These are phyloP conservation scores for Fusarium zealandicum DNA, from an alignment of 2,329 filamentous ascomycete genomes.

Conservation along the genomic window DNA sequence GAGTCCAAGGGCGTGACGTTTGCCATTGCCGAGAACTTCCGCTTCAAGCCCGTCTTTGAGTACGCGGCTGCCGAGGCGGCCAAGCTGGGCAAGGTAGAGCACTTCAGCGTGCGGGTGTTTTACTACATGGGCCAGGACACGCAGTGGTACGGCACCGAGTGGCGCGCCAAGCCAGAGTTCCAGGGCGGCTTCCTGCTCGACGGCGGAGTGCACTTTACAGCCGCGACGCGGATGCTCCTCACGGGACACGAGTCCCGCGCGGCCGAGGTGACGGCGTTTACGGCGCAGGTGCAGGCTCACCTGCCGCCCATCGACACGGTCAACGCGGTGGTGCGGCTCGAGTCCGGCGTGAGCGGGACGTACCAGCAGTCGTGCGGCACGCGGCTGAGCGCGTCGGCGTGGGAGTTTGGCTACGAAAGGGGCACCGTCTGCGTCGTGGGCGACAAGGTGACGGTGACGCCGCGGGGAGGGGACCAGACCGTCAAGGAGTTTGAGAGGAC, in stretches of 20 bases:
- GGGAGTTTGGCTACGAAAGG: constrained; percentile 63
- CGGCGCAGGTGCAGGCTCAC: constrained; percentile 60
- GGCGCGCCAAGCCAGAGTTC: constrained; percentile 74
- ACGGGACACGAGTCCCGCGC: constrained; percentile 51
- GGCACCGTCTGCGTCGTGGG: constrained; percentile 60
- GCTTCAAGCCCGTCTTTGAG: constrained; percentile 64
- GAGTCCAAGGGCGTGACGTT: constrained; percentile 51
- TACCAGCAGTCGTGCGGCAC: constrained; percentile 66
- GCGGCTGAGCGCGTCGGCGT: constrained; percentile 60
- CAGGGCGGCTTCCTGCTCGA: constrained; percentile 82
- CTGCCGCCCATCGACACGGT: constrained; percentile 73
- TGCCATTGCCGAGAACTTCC: constrained; percentile 76
- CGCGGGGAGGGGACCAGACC: constrained; percentile 44
- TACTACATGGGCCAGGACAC: constrained; percentile 47
- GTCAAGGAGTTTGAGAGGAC: constrained; percentile 57
- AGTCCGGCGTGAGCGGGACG: constrained; percentile 62
- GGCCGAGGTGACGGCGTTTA: constrained; percentile 60
- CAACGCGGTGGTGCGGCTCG: constrained; percentile 63
- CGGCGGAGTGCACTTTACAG: constrained; percentile 76
- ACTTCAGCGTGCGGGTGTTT: constrained; percentile 55
- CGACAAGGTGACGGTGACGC: constrained; percentile 53
- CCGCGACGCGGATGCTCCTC: constrained; percentile 67
- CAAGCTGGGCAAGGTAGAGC: constrained; percentile 47
- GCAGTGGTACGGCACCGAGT: constrained; percentile 60
- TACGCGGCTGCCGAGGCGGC: constrained; percentile 60